phyloP scores from a whole-genome alignment of 2,329 filamentous ascomycete species.

The Dryadomyces sulphureus region DNA sequence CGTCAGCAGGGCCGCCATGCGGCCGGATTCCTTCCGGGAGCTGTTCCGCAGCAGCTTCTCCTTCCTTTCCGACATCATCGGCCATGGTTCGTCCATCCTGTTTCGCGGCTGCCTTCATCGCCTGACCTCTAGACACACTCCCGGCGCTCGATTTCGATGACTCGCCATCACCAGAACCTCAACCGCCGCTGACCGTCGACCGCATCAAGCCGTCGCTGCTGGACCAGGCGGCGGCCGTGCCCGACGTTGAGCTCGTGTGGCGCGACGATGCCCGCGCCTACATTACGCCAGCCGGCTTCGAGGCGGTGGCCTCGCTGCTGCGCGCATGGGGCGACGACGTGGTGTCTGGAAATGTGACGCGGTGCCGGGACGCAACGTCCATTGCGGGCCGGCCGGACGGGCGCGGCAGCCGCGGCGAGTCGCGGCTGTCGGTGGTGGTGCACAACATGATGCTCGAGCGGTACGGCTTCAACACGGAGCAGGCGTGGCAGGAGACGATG shows the following conservation, averaged over 20 bases:
- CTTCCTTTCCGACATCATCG: slow-evolving; percentile 8
- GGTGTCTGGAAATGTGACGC: slow-evolving; percentile 9
- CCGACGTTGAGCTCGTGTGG: slow-evolving; percentile 12
- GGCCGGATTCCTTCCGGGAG: slow-evolving; percentile 7
- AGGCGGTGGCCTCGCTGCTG: slow-evolving; percentile 9
- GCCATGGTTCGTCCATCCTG: slow-evolving; percentile 1
- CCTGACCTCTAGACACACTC: background rate
- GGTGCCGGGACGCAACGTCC: slow-evolving; percentile 5
- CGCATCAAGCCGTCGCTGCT: slow-evolving; percentile 5
- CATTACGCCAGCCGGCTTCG: slow-evolving; percentile 12
- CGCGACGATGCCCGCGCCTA: slow-evolving; percentile 11
- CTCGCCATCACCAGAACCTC: background rate
- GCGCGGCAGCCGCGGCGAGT: slow-evolving; percentile 1
- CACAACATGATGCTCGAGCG: slow-evolving; percentile 15
- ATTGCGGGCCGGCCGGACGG: slow-evolving; percentile 6
- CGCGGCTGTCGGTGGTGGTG: slow-evolving; percentile 12
- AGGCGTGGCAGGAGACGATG: slow-evolving; percentile 9
- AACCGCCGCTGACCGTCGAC: slow-evolving; percentile 7
- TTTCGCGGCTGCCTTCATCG: background rate
- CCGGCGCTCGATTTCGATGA: background rate
- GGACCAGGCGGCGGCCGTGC: background rate
- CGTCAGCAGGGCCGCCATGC: slow-evolving; percentile 8
- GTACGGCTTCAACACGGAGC: slow-evolving; percentile 8
- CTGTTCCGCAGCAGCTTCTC: slow-evolving; percentile 10
- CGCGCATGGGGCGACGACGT: slow-evolving; percentile 11